Conservation (phyloP, 139 green algal species). For the Picochlorum sp. region DNA sequence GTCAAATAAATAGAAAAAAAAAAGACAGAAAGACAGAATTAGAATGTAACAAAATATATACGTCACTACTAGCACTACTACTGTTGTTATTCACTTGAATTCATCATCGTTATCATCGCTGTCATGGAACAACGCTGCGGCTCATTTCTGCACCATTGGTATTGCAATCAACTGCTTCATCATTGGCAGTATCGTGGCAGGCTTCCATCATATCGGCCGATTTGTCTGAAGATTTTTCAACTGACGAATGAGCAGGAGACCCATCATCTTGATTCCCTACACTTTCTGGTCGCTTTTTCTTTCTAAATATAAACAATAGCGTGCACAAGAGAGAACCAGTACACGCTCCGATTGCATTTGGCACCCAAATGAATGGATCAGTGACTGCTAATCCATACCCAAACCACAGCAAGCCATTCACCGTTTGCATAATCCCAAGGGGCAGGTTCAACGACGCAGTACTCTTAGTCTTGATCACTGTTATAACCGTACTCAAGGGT, state of each 20-base stretch:
- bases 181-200: too few relatives aligned
- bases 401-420: constrained; percentile 46
- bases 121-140: too few relatives aligned
- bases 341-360: constrained; percentile 30
- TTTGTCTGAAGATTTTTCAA: too few relatives aligned
- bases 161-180: too few relatives aligned
- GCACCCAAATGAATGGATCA: constrained; percentile 43
- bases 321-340: neutral
- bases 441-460: constrained; percentile 40
- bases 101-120: too few relatives aligned
- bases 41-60: too few relatives aligned
- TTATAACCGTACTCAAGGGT: constrained; percentile 36
- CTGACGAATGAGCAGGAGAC: neutral
- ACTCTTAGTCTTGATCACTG: constrained; percentile 45
- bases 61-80: too few relatives aligned
- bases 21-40: too few relatives aligned
- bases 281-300: neutral
- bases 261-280: neutral
- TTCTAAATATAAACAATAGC: constrained; percentile 9
- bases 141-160: too few relatives aligned
- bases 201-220: too few relatives aligned
- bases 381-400: constrained; percentile 28
- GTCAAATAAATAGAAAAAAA: too few relatives aligned
- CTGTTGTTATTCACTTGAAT: too few relatives aligned
- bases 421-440: constrained; percentile 37